Evolutionary conservation across 1,139 yeast species (phyloP).

Genomic region (Hemisphaericaspora xylanilytica): DNA sequence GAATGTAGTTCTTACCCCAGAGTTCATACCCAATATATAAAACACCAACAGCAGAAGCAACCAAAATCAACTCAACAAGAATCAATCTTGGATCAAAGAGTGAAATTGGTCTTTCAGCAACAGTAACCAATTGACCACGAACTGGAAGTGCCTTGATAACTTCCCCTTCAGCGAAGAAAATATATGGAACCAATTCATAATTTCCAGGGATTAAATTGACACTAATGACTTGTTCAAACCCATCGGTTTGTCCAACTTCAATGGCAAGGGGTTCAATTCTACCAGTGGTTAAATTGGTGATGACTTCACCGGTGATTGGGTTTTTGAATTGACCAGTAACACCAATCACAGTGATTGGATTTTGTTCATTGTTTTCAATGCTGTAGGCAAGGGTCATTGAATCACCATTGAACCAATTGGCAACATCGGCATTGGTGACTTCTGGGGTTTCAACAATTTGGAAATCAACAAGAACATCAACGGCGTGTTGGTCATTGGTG

Average conservation of each 20-base stretch:
- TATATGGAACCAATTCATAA: constrained; percentile 60
- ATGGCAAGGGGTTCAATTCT: constrained; percentile 62
- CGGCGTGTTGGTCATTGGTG: constrained; percentile 16
- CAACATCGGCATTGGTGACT: constrained; percentile 32
- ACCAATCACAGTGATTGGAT: constrained; percentile 56
- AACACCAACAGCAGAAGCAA: constrained; percentile 47
- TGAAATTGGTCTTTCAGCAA: constrained; percentile 68
- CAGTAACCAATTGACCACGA: constrained; percentile 54
- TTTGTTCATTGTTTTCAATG: constrained; percentile 57
- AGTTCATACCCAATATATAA: constrained; percentile 48
- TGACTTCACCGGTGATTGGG: constrained; percentile 48
- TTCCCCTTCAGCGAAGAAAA: constrained; percentile 53
- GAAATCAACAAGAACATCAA: constrained; percentile 43
- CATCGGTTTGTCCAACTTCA: constrained; percentile 46
- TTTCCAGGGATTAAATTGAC: constrained; percentile 57
- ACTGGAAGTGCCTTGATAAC: constrained; percentile 58
- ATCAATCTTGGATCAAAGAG: constrained; percentile 71
- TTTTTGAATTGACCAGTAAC: constrained; percentile 71
- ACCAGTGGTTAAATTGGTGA: constrained; percentile 64
- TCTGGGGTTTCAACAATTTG: constrained; percentile 42
- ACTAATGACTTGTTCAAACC: constrained; percentile 53
- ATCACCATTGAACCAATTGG: constrained; percentile 51
- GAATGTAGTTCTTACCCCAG: constrained; percentile 44
- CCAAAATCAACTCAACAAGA: constrained; percentile 55
- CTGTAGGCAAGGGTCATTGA: constrained; percentile 53